phyloP scores from a whole-genome alignment of 225 moss, liverwort and hornwort species.

The Straminergon stramineum region DNA sequence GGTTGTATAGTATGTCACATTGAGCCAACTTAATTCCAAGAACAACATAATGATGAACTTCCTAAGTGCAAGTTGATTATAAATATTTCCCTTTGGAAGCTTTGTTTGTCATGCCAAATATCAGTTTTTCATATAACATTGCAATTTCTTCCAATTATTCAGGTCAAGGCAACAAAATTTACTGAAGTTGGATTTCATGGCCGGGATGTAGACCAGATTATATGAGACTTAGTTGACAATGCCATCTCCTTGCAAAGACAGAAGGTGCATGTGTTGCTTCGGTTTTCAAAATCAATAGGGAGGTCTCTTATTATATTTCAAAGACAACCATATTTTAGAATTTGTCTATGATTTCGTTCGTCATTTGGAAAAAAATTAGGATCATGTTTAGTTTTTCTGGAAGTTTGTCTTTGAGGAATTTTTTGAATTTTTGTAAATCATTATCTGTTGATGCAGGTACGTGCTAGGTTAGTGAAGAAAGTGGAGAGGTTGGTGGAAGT shows the following conservation, averaged over 20 bases:
- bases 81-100: not conserved
- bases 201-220: constrained; percentile 89
- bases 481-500: constrained; percentile 69
- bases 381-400: not conserved
- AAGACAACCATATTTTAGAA: not conserved
- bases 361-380: not conserved
- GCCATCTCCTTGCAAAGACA: constrained; percentile 81
- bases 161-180: constrained; percentile 93
- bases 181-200: constrained; percentile 96
- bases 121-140: not conserved
- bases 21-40: not conserved
- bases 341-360: not conserved
- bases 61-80: not conserved
- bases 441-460: constrained; percentile 36
- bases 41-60: not conserved
- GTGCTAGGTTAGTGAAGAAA: constrained; percentile 60
- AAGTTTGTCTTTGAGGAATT: not conserved
- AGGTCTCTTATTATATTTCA: not conserved
- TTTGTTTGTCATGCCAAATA: not conserved
- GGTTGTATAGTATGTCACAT: not conserved
- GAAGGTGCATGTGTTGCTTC: constrained; percentile 47
- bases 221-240: constrained; percentile 80
- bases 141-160: not conserved
- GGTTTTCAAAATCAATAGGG: not conserved
- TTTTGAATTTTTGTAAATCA: not conserved